Evolutionary conservation across 2,329 filamentous ascomycete genomes (phyloP), one percentile per base, ranked within the genome.

Genomic region (Fonsecaea pedrosoi): DNA sequence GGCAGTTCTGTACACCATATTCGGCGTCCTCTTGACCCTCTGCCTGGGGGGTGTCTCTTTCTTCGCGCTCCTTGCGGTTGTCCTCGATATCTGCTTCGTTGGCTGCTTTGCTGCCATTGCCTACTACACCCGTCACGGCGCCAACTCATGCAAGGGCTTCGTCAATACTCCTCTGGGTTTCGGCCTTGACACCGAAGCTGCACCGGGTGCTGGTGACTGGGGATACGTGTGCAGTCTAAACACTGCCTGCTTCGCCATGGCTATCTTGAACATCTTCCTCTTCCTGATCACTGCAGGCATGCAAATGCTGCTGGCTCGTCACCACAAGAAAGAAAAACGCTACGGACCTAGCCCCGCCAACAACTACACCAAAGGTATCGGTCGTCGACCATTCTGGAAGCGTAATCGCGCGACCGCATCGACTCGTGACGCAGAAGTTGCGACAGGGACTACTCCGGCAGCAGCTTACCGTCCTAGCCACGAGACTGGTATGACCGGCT

Each of bases 51-150:
- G 92, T 34, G 85, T 90, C 68, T 82, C 85, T 4, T 83, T 94
- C 77, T 90, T 93, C 67, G 90, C 91, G 3, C 84, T 89, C 74
- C 70, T 95, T 62, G 91, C 87, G 70, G 87, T 96, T 69, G 68
- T 94, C 30, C 82, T 97, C 56, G 92, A 97, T 75, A 73, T 95
- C 61, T 85, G 85, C 74, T 96, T 97, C 78, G 81, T 87, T 60
- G 92, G 86, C 48, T 87, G 84, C 66, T 95, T 95, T 82, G 86
- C 96, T 75, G 96, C 93, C 75, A 86, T 97, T 67, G 92, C 93
- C 0, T 82, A 89, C 57, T 84, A 92, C 69, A 94, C 91, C 67
- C 86, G 90, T 42, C 80, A 86, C 64, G 93, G 93, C 42, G 86
- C 87, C 0, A 79, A 84, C 68, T 85, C 80, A 58, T 97, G 94